Evolutionary conservation across 108 stramenopile genomes (phyloP).

Genomic region (Cylindrotheca fusiformis): DNA sequence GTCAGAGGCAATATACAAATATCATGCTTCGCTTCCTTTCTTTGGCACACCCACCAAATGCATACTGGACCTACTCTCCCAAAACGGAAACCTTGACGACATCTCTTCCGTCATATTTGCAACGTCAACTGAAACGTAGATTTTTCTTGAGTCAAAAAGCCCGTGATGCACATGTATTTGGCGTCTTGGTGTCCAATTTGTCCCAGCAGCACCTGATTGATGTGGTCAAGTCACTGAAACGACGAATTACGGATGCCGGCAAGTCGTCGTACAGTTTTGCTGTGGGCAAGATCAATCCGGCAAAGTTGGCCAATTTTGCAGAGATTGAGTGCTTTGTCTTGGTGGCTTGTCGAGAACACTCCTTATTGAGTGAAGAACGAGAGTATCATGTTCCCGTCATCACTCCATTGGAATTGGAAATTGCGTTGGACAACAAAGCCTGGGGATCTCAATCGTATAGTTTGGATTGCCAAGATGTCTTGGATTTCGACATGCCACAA

Average conservation of each 20-base stretch:
- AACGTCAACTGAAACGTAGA: conserved; percentile 70
- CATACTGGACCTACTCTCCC: conserved; percentile 73
- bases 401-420: conserved; percentile 91
- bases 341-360: conserved; percentile 87
- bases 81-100: conserved; percentile 19
- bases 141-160: conserved; percentile 89
- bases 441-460: conserved; percentile 85
- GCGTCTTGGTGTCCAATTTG: conserved; percentile 89
- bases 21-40: conserved; percentile 53
- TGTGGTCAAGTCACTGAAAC: conserved; percentile 62
- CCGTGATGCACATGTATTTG: conserved; percentile 77
- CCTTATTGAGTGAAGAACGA: conserved; percentile 69
- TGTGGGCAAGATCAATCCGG: conserved; percentile 91
- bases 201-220: conserved; percentile 66
- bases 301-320: conserved; percentile 94
- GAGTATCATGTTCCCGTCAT: conserved; percentile 81
- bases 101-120: conserved; percentile 33
- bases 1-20: conserved; percentile 50
- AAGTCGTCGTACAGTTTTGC: conserved; percentile 88
- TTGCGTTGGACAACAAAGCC: conserved; percentile 79
- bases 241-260: conserved; percentile 64
- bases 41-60: conserved; percentile 12
- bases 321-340: conserved; percentile 94
- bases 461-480: conserved; percentile 74
- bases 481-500: background rate